phyloP scores from a whole-genome alignment of 179 eudicot genomes.

The Gypsophila paniculata region DNA sequence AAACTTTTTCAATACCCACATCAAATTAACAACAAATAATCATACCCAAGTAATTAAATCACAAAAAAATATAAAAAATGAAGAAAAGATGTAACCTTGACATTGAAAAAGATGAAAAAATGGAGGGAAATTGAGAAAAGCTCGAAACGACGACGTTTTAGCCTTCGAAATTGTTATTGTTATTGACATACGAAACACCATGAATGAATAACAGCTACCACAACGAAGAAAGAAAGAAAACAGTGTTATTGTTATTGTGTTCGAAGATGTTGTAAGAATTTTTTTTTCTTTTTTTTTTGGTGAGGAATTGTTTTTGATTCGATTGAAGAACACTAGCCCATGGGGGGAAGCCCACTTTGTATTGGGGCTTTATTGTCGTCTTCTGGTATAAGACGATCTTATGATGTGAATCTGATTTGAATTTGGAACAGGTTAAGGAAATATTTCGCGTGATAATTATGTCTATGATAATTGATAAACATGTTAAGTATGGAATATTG shows the following conservation, averaged over 20 bases:
- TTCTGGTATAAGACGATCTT: no score
- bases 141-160: not conserved
- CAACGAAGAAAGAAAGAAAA: not conserved
- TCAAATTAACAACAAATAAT: not conserved
- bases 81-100: constrained; percentile 22
- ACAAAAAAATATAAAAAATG: not conserved
- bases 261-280: no score
- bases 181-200: constrained; percentile 13
- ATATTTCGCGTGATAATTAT: no score
- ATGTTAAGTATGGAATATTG: no score
- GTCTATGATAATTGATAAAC: no score
- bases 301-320: no score
- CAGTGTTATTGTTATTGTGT: not conserved
- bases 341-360: no score
- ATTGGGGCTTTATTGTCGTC: no score
- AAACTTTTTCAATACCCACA: constrained; percentile 3
- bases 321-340: no score
- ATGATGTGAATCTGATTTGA: no score
- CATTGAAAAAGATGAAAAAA: constrained; percentile 24
- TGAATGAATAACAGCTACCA: constrained; percentile 7
- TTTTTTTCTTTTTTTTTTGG: no score
- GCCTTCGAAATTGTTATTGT: not conserved
- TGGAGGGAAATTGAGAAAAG: not conserved
- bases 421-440: no score
- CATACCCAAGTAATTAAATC: not conserved